A percentile compares a stretch with the other conserved stretches of the same genome.
These are phyloP conservation scores for Raddia distichophylla DNA, from an alignment of 176 grass and related monocot species.

Conservation along the genomic window DNA sequence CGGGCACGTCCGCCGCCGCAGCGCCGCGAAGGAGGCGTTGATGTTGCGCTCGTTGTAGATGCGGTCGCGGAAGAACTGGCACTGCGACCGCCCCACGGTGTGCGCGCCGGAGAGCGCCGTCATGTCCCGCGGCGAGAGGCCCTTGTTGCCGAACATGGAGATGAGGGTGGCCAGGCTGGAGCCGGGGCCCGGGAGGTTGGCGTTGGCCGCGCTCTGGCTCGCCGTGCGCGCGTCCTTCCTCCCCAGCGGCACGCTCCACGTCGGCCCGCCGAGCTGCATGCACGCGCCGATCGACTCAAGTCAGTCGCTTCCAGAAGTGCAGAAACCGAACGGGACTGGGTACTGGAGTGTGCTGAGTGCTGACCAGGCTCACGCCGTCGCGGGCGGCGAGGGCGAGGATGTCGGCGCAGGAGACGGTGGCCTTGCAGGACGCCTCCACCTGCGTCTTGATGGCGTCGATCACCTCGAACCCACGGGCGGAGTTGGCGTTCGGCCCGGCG, in stretches of 20 bases:
- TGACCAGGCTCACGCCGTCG: slow-evolving; percentile 69
- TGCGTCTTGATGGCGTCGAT: slow-evolving; percentile 81
- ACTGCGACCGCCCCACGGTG: slow-evolving; percentile 71
- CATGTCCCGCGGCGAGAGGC: slow-evolving; percentile 67
- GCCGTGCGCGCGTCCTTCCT: slow-evolving; percentile 64
- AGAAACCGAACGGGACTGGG: neutral
- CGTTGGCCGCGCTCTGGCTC: slow-evolving; percentile 67
- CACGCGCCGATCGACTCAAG: neutral
- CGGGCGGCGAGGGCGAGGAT: slow-evolving; percentile 77
- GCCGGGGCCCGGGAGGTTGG: slow-evolving; percentile 53
- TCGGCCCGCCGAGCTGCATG: slow-evolving; percentile 63
- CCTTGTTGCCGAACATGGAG: slow-evolving; percentile 54
- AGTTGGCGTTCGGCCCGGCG: slow-evolving; percentile 74
- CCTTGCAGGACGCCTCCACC: slow-evolving; percentile 67
- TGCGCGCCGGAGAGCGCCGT: slow-evolving; percentile 83
- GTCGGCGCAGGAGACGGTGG: slow-evolving; percentile 78
- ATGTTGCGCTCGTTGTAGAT: slow-evolving; percentile 75
- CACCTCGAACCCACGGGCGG: slow-evolving; percentile 73
- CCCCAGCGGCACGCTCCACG: slow-evolving; percentile 74
- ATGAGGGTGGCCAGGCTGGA: slow-evolving; percentile 61
- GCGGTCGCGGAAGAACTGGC: slow-evolving; percentile 66
- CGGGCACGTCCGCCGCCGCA: slow-evolving; percentile 67
- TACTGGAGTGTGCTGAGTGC: neutral
- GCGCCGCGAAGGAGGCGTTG: slow-evolving; percentile 54
- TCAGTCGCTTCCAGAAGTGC: neutral